These are phyloP conservation scores for Aureobasidium sp. DNA, from an alignment of 2,329 filamentous ascomycete species.

Conservation along the genomic window DNA sequence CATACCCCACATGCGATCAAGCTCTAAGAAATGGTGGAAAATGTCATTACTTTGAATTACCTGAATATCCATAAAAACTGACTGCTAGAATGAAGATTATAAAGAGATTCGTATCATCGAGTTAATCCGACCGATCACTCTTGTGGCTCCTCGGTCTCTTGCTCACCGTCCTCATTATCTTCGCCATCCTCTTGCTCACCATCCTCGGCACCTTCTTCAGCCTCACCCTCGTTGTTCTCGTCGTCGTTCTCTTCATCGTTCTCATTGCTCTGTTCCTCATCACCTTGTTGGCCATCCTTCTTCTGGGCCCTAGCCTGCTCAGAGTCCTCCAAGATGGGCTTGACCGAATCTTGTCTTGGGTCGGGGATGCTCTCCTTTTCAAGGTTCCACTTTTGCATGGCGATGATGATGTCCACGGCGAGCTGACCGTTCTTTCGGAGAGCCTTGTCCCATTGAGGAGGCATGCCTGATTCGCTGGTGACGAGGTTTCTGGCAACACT, in stretches of 20 bases:
- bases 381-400: conserved; percentile 49
- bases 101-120: conserved; percentile 3
- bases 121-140: not conserved
- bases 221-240: conserved; percentile 18
- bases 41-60: not conserved
- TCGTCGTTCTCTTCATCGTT: not conserved
- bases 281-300: conserved; percentile 19
- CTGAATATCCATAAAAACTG: conserved; percentile 1
- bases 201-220: conserved; percentile 17
- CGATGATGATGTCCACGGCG: conserved; percentile 48
- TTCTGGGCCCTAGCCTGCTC: conserved; percentile 22
- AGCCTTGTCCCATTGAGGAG: conserved; percentile 48
- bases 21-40: not conserved
- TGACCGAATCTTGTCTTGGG: conserved; percentile 38
- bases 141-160: conserved; percentile 4
- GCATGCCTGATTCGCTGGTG: conserved; percentile 40
- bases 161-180: conserved; percentile 5
- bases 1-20: too few species aligned
- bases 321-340: conserved; percentile 31
- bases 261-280: conserved; percentile 11
- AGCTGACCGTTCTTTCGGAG: conserved; percentile 48
- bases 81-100: conserved; percentile 3
- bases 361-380: conserved; percentile 44
- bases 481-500: conserved; percentile 46
- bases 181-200: conserved; percentile 14